Conservation (phyloP, 225 moss, liverwort and hornwort genomes). For the Sphagnum contortum region DNA sequence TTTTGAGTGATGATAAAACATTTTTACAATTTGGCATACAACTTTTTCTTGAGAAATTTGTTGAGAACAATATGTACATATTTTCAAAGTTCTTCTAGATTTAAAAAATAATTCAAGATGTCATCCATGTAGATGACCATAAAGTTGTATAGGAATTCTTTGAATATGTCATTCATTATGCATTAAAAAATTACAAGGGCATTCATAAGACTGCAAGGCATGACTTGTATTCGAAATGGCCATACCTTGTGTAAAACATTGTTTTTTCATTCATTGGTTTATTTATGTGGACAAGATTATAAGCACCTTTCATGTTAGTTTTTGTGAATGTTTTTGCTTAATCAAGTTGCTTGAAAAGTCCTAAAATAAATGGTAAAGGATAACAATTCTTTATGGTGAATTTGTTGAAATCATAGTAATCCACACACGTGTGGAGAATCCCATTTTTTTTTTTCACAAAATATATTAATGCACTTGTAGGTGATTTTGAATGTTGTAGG, state of each 20-base stretch:
- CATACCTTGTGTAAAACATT: not conserved
- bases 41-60: not conserved
- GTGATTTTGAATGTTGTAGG: constrained; percentile 3
- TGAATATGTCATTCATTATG: constrained; percentile 8
- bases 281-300: constrained; percentile 6
- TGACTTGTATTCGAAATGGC: constrained; percentile 4
- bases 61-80: not conserved
- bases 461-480: not conserved
- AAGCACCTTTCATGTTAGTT: not conserved
- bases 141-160: not conserved
- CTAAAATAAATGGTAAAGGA: constrained; percentile 4
- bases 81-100: not conserved
- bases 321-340: constrained; percentile 1
- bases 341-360: not conserved
- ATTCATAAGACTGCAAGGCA: constrained; percentile 2
- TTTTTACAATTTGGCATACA: constrained; percentile 8
- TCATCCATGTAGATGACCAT: constrained; percentile 11
- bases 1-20: not conserved
- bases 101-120: not conserved
- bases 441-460: constrained; percentile 3
- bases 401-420: constrained; percentile 3
- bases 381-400: constrained; percentile 2
- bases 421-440: constrained; percentile 6
- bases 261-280: constrained; percentile 1
- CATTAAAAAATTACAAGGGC: not conserved